phyloP scores from a whole-genome alignment of 306 rosid genomes.

The Gynostemma pentaphyllum region DNA sequence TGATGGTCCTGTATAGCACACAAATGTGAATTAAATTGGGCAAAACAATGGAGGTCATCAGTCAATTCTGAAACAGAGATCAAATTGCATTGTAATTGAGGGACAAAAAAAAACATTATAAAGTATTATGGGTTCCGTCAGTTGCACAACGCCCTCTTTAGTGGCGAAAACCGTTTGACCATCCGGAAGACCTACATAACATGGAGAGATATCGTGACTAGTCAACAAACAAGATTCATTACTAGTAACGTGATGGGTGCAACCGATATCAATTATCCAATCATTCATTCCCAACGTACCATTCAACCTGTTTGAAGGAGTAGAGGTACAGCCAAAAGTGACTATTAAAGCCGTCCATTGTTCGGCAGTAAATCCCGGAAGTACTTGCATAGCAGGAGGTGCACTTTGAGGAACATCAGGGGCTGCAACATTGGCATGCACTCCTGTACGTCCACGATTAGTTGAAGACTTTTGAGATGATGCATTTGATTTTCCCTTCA shows the following conservation, averaged over 20 bases:
- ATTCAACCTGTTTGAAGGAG: background rate
- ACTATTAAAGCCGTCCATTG: background rate
- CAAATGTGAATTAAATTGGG: too few species aligned
- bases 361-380: background rate
- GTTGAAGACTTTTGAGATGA: background rate
- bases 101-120: too few species aligned
- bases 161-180: too few species aligned
- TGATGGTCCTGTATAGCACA: conserved; percentile 2
- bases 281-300: background rate
- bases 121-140: background rate
- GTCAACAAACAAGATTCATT: too few species aligned
- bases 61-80: background rate
- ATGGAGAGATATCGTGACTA: too few species aligned
- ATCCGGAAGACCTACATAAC: too few species aligned
- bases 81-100: too few species aligned
- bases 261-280: background rate
- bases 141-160: background rate
- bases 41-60: background rate
- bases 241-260: background rate
- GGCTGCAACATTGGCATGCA: background rate
- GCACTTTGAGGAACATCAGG: background rate
- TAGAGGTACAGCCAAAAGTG: background rate
- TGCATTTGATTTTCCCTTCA: background rate
- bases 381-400: background rate
- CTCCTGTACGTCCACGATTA: background rate